Conservation (phyloP, 2,329 filamentous ascomycete species). For the Verticillium nubilum region DNA sequence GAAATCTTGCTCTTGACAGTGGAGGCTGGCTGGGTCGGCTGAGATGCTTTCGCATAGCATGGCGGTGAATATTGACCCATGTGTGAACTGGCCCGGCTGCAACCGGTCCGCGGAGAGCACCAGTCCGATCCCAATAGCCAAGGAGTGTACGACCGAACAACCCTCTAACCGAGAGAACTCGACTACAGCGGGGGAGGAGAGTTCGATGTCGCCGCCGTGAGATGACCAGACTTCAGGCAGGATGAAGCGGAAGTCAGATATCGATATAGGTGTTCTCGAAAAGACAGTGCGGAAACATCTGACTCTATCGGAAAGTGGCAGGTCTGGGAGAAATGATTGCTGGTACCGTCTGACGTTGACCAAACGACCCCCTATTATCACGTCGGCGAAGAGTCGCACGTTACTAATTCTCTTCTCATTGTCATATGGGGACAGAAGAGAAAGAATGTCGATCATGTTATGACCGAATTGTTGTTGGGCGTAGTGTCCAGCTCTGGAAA, state of each 20-base stretch:
- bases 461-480: not conserved
- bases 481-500: not conserved
- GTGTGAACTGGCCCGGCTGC: not conserved
- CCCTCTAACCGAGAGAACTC: not conserved
- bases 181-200: not conserved
- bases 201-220: not conserved
- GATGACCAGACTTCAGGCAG: not conserved
- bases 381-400: not conserved
- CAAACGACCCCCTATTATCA: not conserved
- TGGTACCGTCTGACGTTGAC: not conserved
- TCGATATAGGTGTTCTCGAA: not conserved
- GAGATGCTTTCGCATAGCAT: not conserved
- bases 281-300: not conserved
- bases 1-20: not conserved
- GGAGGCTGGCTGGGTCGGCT: not conserved
- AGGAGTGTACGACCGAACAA: not conserved
- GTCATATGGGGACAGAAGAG: not conserved
- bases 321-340: not conserved
- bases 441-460: not conserved
- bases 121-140: not conserved
- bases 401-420: not conserved
- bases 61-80: not conserved
- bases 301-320: not conserved
- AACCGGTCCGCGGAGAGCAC: not conserved
- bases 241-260: not conserved